Percentiles rank a stretch among this genome's conserved stretches.
Conservation (phyloP, 306 rosid species). For the Lagenaria siceraria region DNA sequence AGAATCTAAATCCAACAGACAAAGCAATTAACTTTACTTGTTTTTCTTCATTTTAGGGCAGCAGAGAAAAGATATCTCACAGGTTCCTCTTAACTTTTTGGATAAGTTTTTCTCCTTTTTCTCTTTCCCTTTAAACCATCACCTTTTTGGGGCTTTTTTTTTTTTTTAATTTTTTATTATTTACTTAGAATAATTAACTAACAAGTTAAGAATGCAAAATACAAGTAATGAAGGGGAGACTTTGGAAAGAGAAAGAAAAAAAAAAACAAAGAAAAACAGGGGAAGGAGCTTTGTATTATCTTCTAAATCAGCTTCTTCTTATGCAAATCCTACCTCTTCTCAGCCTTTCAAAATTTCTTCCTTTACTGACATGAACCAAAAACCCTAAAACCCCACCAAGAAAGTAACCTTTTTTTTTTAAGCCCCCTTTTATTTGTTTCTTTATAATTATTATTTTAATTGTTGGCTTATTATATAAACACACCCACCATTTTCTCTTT, state of each 20-base stretch:
- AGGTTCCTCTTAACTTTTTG: constrained; percentile 2
- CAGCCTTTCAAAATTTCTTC: neutral
- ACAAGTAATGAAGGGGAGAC: neutral
- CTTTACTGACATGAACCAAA: neutral
- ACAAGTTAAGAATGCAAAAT: neutral
- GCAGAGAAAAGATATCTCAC: neutral
- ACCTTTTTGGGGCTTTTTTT: neutral
- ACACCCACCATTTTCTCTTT: neutral
- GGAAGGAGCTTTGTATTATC: neutral
- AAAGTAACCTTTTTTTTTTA: constrained; percentile 10
- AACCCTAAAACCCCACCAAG: constrained; percentile 19
- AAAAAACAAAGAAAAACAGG: neutral
- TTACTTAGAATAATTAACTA: constrained; percentile 2
- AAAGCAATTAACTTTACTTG: constrained; percentile 10
- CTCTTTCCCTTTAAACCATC: neutral
- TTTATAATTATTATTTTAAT: neutral
- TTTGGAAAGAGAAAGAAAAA: neutral
- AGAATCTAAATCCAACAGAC: constrained; percentile 29
- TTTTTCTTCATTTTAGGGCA: neutral
- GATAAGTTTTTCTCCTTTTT: neutral
- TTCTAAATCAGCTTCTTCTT: neutral
- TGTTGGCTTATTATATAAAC: constrained; percentile 18
- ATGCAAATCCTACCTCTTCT: neutral
- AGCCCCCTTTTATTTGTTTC: neutral
- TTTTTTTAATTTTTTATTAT: neutral